Base-by-base conservation (phyloP, 495 filamentous ascomycete species). In the Xylona heveae region DNA sequence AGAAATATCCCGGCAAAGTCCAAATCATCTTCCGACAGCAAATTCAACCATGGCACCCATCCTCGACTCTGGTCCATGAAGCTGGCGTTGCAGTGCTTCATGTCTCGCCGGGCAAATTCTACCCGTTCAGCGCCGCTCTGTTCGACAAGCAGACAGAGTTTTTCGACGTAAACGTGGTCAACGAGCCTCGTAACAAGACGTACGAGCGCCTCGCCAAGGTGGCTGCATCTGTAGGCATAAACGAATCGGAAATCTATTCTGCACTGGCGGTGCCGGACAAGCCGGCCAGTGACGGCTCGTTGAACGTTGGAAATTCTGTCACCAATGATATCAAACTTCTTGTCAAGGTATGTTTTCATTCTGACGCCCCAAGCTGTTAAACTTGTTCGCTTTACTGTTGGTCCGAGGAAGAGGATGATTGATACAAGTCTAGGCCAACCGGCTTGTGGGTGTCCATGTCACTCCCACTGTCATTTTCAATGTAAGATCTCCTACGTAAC, bases 41-140 rank as follows among this genome's bases (percentile, higher is more conserved):
- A 45, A 69, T 93, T 41, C 84, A 95, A 50, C 85, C 85, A 9
- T 95, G 85, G 84, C 83, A 95, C 50, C 85, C 85, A 8, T 79
- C 76, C 28, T 81, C 74, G 14, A 92, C 82, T 0, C 68, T 92
- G 10, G 62, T 64, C 16, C 85, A 95, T 53, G 85, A 94, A 61
- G 80, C 85, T 24, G 84, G 58, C 5, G 60, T 76, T 6, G 84
- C 82, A 6, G 76, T 92, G 5, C 58, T 78, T 26, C 63, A 57
- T 16, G 40, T 78, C 1, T 50, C 71, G 2, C 73, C 79, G 0
- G 54, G 61, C 9, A 70, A 67, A 38, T 93, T 84, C 59, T 85
- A 70, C 68, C 55, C 60, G 7, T 92, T 84, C 50, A 76, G 67
- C 46, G 63, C 61, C 17, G 43, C 54, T 0, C 47, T 53, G 3